Evolutionary conservation across 495 filamentous ascomycete genomes (phyloP).

Genomic region (Talaromyces borbonicus): DNA sequence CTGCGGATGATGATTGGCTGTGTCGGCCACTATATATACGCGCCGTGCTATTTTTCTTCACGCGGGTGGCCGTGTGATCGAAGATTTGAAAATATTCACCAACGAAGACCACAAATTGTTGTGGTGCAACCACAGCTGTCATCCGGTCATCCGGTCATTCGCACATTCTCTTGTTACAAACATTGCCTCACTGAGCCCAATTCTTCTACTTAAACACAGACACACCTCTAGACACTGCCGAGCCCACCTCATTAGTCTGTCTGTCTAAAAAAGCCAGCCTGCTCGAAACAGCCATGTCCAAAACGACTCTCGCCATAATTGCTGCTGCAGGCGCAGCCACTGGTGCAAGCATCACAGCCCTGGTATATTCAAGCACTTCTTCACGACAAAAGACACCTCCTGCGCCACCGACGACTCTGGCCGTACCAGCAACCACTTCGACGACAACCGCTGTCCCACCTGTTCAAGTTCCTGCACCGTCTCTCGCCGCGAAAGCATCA

Average conservation of each 20-base stretch:
- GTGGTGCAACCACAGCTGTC: background rate
- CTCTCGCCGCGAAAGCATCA: conserved; percentile 27
- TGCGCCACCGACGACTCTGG: conserved; percentile 29
- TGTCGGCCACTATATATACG: too few relatives aligned
- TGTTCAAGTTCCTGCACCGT: conserved; percentile 28
- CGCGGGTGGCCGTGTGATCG: conserved; percentile 2
- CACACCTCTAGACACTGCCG: too few relatives aligned
- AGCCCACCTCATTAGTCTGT: too few relatives aligned
- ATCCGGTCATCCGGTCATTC: background rate
- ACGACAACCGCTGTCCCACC: conserved; percentile 18
- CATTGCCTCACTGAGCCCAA: too few relatives aligned
- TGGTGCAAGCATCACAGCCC: conserved; percentile 73
- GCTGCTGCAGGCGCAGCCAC: conserved; percentile 83
- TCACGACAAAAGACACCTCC: conserved; percentile 33
- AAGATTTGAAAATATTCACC: background rate
- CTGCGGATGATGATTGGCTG: conserved; percentile 3
- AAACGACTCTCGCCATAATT: conserved; percentile 76
- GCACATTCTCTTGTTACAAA: too few relatives aligned
- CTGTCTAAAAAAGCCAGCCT: too few relatives aligned
- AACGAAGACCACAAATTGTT: background rate
- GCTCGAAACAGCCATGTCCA: conserved; percentile 51
- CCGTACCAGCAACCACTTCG: conserved; percentile 34
- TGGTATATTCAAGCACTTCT: conserved; percentile 59
- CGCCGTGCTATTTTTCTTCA: conserved; percentile 1
- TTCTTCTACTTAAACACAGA: too few relatives aligned